Conservation (phyloP, 306 rosid species). For the Cucurbita moschata region DNA sequence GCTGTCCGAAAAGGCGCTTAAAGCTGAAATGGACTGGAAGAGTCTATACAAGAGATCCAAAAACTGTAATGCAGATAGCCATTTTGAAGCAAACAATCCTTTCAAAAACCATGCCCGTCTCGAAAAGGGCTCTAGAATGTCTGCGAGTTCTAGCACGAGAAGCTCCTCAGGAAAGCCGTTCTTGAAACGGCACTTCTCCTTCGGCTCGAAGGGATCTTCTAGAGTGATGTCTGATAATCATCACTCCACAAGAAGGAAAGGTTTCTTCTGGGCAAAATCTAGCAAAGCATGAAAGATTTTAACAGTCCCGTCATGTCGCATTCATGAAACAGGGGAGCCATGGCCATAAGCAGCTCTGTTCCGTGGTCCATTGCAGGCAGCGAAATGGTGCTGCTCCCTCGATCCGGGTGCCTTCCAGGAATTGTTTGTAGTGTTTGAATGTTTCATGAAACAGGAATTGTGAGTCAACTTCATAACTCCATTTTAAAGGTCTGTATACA, state of each 20-base stretch:
- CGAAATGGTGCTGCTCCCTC: background rate
- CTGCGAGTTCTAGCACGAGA: constrained; percentile 50
- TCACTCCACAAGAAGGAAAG: constrained; percentile 49
- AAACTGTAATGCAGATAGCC: constrained; percentile 39
- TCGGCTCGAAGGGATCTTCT: constrained; percentile 62
- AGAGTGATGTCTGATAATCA: constrained; percentile 35
- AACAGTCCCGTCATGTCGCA: background rate
- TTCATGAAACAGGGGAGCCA: background rate
- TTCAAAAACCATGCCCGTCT: constrained; percentile 30
- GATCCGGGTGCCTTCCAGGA: background rate
- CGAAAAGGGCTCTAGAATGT: constrained; percentile 36
- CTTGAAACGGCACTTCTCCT: constrained; percentile 69
- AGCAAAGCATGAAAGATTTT: constrained; percentile 31
- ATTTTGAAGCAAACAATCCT: constrained; percentile 39
- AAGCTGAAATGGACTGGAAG: constrained; percentile 62
- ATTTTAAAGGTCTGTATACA: constrained; percentile 8
- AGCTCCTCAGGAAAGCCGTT: constrained; percentile 56
- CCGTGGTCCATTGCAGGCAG: background rate
- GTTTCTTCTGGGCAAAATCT: constrained; percentile 88
- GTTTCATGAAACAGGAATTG: constrained; percentile 2
- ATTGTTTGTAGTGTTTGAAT: background rate
- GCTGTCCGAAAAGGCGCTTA: constrained; percentile 57
- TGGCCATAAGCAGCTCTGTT: background rate
- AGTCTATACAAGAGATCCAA: constrained; percentile 47
- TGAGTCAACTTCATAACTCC: constrained; percentile 8